phyloP scores from a whole-genome alignment of 1,139 yeast genomes.

The Suhomyces yuchorum region DNA sequence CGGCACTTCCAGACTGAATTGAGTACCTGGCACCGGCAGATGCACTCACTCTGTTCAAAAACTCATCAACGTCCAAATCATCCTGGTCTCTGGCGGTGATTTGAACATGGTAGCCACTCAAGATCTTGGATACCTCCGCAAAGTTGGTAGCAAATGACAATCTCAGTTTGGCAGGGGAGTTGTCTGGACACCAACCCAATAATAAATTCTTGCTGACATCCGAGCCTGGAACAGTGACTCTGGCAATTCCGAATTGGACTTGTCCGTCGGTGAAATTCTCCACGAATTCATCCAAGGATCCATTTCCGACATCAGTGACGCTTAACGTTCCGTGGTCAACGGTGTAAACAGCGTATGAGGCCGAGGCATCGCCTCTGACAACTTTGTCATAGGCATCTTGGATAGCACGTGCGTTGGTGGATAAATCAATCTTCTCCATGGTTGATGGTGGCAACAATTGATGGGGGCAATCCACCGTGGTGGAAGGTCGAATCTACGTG shows the following conservation, averaged over 20 bases:
- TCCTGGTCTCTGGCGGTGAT: slow-evolving; percentile 94
- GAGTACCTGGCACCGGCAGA: slow-evolving; percentile 97
- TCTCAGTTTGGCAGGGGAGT: slow-evolving; percentile 74
- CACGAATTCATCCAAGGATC: slow-evolving; percentile 75
- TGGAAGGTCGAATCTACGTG: slow-evolving; percentile 2
- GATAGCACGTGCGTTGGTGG: slow-evolving; percentile 60
- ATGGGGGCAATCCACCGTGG: slow-evolving; percentile 1
- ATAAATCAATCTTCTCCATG: slow-evolving; percentile 60
- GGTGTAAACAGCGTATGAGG: slow-evolving; percentile 64
- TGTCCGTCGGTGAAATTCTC: slow-evolving; percentile 83
- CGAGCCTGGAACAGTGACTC: slow-evolving; percentile 87
- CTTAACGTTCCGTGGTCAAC: slow-evolving; percentile 59
- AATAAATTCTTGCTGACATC: slow-evolving; percentile 82
- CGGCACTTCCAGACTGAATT: slow-evolving; percentile 39
- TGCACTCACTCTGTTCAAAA: slow-evolving; percentile 74
- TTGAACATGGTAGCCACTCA: slow-evolving; percentile 90
- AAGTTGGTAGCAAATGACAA: slow-evolving; percentile 76
- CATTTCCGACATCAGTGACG: slow-evolving; percentile 61
- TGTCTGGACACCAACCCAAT: slow-evolving; percentile 93
- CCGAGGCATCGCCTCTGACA: slow-evolving; percentile 59
- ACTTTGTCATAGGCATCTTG: slow-evolving; percentile 65
- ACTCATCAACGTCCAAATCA: slow-evolving; percentile 79
- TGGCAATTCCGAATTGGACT: slow-evolving; percentile 87
- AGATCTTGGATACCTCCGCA: slow-evolving; percentile 67
- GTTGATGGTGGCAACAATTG: slow-evolving; percentile 4